phyloP scores from a whole-genome alignment of 495 filamentous ascomycete species.

The Penicillium bovifimosum region DNA sequence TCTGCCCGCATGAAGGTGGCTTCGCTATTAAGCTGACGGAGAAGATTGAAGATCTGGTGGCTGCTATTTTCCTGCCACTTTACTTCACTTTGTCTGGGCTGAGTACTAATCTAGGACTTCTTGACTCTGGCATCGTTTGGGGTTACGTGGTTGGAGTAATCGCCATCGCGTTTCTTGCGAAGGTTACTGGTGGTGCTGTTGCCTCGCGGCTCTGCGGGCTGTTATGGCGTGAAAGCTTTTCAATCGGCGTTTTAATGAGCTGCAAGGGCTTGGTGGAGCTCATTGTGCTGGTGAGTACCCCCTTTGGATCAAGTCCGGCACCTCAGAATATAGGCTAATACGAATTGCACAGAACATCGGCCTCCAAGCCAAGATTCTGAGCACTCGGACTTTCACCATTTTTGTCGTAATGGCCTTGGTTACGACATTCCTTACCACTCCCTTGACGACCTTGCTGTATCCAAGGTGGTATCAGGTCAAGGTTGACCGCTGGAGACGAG shows the following conservation, averaged over 20 bases:
- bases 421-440: conserved; percentile 88
- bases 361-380: conserved; percentile 84
- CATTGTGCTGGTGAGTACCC: conserved; percentile 74
- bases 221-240: conserved; percentile 88
- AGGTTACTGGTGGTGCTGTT: conserved; percentile 78
- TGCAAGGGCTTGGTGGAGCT: conserved; percentile 95
- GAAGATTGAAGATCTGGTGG: conserved; percentile 91
- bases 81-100: conserved; percentile 95
- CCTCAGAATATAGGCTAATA: background rate
- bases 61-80: conserved; percentile 82
- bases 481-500: conserved; percentile 80
- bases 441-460: conserved; percentile 71
- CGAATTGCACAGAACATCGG: conserved; percentile 73
- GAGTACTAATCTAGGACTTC: conserved; percentile 79
- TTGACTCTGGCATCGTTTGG: conserved; percentile 82
- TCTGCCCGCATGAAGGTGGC: conserved; percentile 90
- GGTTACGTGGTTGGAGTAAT: conserved; percentile 86
- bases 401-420: conserved; percentile 98
- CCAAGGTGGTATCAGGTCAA: conserved; percentile 89
- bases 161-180: conserved; percentile 75
- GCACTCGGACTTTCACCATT: conserved; percentile 85
- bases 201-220: conserved; percentile 74
- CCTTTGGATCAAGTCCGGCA: background rate
- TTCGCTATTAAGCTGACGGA: conserved; percentile 94
- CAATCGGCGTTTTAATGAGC: conserved; percentile 92